These are phyloP conservation scores for Penicillium sp. DNA, from an alignment of 2,329 filamentous ascomycete genomes.

Conservation along the genomic window DNA sequence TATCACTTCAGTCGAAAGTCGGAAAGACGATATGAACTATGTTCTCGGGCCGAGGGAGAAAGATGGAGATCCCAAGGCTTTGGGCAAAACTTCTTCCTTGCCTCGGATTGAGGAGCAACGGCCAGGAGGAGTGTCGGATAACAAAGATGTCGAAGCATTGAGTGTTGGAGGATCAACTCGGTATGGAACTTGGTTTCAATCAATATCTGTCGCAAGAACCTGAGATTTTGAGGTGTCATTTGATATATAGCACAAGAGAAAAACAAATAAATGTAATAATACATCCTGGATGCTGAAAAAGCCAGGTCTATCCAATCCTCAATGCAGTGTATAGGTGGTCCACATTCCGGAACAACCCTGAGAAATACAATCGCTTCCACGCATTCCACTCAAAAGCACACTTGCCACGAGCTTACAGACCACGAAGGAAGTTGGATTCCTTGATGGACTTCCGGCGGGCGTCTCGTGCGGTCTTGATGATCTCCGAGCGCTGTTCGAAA, in stretches of 20 bases:
- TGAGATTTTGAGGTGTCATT: slow-evolving; percentile 17
- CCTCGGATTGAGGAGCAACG: too few relatives aligned
- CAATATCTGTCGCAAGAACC: not conserved
- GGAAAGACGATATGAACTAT: too few relatives aligned
- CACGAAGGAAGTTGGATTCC: slow-evolving; percentile 51
- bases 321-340: slow-evolving; percentile 9
- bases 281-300: slow-evolving; percentile 23
- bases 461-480: slow-evolving; percentile 47
- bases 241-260: slow-evolving; percentile 29
- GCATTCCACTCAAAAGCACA: slow-evolving; percentile 3
- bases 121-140: too few relatives aligned
- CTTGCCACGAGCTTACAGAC: slow-evolving; percentile 36
- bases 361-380: slow-evolving; percentile 13
- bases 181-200: not conserved
- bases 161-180: not conserved
- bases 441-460: slow-evolving; percentile 49
- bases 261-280: slow-evolving; percentile 31
- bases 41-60: too few relatives aligned
- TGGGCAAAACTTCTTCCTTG: too few relatives aligned
- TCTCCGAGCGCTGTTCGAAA: slow-evolving; percentile 40
- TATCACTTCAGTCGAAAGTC: too few relatives aligned
- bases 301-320: slow-evolving; percentile 15
- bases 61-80: too few relatives aligned
- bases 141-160: too few relatives aligned
- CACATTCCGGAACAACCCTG: slow-evolving; percentile 8